phyloP scores from a whole-genome alignment of 352 stramenopile genomes.

The Discostella stelligera region DNA sequence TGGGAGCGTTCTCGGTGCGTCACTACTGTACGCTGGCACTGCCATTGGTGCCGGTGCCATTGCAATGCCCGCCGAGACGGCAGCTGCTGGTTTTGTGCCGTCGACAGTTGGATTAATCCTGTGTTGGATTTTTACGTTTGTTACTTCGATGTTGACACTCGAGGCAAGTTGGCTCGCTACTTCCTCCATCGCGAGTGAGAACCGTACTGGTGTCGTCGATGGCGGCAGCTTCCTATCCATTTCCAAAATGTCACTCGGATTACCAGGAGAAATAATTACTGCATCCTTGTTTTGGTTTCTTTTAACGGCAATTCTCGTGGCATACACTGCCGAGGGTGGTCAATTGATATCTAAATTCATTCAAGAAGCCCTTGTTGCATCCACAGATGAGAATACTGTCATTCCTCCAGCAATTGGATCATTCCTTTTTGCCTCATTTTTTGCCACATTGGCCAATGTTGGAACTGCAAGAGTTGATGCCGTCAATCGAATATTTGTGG shows the following conservation, averaged over 20 bases:
- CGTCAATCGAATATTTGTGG: slow-evolving; percentile 64
- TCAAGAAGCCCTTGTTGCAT: slow-evolving; percentile 29
- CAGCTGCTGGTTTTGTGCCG: slow-evolving; percentile 61
- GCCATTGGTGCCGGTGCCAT: slow-evolving; percentile 74
- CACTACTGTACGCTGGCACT: slow-evolving; percentile 58
- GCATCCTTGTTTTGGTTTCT: slow-evolving; percentile 78
- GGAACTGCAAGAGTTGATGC: slow-evolving; percentile 54
- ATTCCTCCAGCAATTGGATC: slow-evolving; percentile 43
- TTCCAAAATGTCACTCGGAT: slow-evolving; percentile 37
- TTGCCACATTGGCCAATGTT: slow-evolving; percentile 49
- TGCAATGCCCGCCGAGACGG: slow-evolving; percentile 70
- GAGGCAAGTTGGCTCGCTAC: slow-evolving; percentile 66
- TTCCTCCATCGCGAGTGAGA: slow-evolving; percentile 9
- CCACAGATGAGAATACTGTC: not conserved
- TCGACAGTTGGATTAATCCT: slow-evolving; percentile 55
- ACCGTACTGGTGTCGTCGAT: slow-evolving; percentile 2
- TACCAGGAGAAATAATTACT: slow-evolving; percentile 51
- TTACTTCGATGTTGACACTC: slow-evolving; percentile 71
- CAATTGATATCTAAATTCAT: slow-evolving; percentile 49
- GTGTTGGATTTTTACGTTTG: slow-evolving; percentile 74
- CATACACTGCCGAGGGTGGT: slow-evolving; percentile 74
- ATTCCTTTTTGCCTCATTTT: slow-evolving; percentile 54
- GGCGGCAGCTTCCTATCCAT: slow-evolving; percentile 53
- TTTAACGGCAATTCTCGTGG: slow-evolving; percentile 76
- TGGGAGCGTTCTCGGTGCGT: slow-evolving; percentile 53